Percentiles rank a stretch among this genome's conserved stretches.
Evolutionary conservation across 768 basidiomycete species (phyloP).

Genomic region (Boletales sp.): DNA sequence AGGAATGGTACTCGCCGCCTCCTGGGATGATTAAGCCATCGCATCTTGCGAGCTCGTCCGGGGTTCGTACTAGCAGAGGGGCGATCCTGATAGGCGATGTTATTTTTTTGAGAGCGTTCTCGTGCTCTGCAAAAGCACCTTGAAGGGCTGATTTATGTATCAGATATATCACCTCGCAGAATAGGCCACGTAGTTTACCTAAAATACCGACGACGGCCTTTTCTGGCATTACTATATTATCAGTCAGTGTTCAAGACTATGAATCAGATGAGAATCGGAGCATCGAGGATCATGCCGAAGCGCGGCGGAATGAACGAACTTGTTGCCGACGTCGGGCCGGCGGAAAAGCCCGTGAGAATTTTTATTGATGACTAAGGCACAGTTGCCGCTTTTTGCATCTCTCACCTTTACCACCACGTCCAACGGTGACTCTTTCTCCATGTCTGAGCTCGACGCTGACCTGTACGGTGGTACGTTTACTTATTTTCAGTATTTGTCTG

Average conservation of each 20-base stretch:
- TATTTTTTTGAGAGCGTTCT: conserved; percentile 60
- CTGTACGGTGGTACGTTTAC: conserved; percentile 72
- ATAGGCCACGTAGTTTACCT: conserved; percentile 32
- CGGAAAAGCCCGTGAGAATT: conserved; percentile 23
- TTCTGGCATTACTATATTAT: conserved; percentile 6
- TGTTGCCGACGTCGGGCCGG: conserved; percentile 11
- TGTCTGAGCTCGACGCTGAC: conserved; percentile 87
- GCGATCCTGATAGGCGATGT: conserved; percentile 42
- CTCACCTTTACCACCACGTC: conserved; percentile 35
- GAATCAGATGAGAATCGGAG: background rate
- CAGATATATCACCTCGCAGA: background rate
- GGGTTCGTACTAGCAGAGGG: conserved; percentile 63
- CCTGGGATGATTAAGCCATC: conserved; percentile 92
- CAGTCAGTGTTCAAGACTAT: background rate
- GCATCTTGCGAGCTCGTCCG: conserved; percentile 70
- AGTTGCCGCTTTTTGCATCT: conserved; percentile 22
- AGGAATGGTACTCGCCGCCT: conserved; percentile 52
- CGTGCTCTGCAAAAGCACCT: conserved; percentile 90
- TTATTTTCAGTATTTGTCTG: accelerated
- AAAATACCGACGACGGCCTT: conserved; percentile 47
- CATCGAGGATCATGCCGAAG: background rate
- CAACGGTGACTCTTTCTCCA: conserved; percentile 22
- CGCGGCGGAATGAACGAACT: background rate
- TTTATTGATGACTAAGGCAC: conserved; percentile 25
- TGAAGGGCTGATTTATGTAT: conserved; percentile 65